These are phyloP conservation scores for Ophiosphaerella narmari DNA, from an alignment of 2,329 filamentous ascomycete genomes.

Conservation along the genomic window DNA sequence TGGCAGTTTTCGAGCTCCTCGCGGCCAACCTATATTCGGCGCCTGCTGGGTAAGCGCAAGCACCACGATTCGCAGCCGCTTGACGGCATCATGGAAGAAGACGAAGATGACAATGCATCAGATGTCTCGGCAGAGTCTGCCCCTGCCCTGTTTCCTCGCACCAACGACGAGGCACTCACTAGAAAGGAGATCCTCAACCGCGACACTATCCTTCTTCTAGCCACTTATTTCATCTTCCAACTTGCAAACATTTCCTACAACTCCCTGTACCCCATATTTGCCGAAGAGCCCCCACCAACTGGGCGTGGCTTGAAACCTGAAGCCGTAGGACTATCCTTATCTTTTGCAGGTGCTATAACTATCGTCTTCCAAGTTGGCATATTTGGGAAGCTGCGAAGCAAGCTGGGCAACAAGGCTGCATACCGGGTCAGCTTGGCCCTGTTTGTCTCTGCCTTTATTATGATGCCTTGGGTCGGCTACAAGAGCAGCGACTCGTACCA, in stretches of 20 bases:
- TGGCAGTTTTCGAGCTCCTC: slow-evolving; percentile 69
- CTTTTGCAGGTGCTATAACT: slow-evolving; percentile 80
- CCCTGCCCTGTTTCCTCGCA: slow-evolving; percentile 51
- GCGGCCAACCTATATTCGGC: slow-evolving; percentile 63
- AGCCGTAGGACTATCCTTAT: slow-evolving; percentile 84
- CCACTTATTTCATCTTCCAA: slow-evolving; percentile 91
- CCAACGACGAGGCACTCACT: slow-evolving; percentile 49
- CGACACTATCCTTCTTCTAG: slow-evolving; percentile 79
- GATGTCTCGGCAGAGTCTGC: slow-evolving; percentile 36
- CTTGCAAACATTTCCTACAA: slow-evolving; percentile 95
- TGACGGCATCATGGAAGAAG: slow-evolving; percentile 38
- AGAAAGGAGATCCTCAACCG: slow-evolving; percentile 71
- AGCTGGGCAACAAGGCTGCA: slow-evolving; percentile 81
- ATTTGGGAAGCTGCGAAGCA: slow-evolving; percentile 77
- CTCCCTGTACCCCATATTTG: slow-evolving; percentile 92
- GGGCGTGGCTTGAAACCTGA: slow-evolving; percentile 76
- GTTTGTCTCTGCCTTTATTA: slow-evolving; percentile 78
- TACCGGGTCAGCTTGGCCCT: slow-evolving; percentile 80
- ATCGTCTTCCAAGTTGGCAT: slow-evolving; percentile 88
- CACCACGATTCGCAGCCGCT: slow-evolving; percentile 29
- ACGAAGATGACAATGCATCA: slow-evolving; percentile 47
- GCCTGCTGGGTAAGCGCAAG: slow-evolving; percentile 34
- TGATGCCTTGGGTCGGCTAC: slow-evolving; percentile 91
- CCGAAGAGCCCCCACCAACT: slow-evolving; percentile 72
- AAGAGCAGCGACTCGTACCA: slow-evolving; percentile 59